Evolutionary conservation across 805 yeast species (phyloP).

Genomic region (Brettanomyces nanus): DNA sequence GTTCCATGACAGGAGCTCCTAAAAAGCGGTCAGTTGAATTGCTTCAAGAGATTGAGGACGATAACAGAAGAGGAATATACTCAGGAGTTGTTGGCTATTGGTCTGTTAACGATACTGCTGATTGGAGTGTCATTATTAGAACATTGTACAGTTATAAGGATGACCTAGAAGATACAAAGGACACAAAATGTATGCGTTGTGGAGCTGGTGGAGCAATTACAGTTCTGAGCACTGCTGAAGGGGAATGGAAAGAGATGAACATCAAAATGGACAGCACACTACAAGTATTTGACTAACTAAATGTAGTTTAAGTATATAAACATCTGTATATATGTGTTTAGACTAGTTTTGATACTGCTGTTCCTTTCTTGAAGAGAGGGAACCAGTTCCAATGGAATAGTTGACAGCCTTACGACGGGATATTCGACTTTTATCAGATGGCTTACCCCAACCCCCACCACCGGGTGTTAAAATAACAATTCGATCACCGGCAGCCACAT

Average conservation of each 20-base stretch:
- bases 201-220: conserved; percentile 99
- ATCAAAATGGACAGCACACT: conserved; percentile 73
- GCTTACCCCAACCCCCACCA: conserved; percentile 70
- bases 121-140: conserved; percentile 94
- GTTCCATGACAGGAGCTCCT: conserved; percentile 99
- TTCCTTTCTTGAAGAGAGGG: conserved; percentile 23
- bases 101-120: conserved; percentile 80
- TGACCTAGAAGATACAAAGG: conserved; percentile 26
- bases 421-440: not conserved
- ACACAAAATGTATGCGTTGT: conserved; percentile 53
- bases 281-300: conserved; percentile 1
- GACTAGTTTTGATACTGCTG: conserved; percentile 24
- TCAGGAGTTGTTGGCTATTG: conserved; percentile 96
- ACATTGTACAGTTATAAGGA: conserved; percentile 62
- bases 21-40: conserved; percentile 87
- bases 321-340: too few species aligned
- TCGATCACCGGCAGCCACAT: conserved; percentile 54
- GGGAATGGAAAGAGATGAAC: conserved; percentile 89
- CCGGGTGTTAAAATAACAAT: conserved; percentile 71
- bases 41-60: conserved; percentile 50
- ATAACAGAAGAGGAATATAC: conserved; percentile 69
- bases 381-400: conserved; percentile 23
- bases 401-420: conserved; percentile 7
- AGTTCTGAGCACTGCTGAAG: conserved; percentile 69
- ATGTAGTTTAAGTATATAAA: too few species aligned